phyloP scores from a whole-genome alignment of 495 filamentous ascomycete genomes.

The Penicillium malachiteum region DNA sequence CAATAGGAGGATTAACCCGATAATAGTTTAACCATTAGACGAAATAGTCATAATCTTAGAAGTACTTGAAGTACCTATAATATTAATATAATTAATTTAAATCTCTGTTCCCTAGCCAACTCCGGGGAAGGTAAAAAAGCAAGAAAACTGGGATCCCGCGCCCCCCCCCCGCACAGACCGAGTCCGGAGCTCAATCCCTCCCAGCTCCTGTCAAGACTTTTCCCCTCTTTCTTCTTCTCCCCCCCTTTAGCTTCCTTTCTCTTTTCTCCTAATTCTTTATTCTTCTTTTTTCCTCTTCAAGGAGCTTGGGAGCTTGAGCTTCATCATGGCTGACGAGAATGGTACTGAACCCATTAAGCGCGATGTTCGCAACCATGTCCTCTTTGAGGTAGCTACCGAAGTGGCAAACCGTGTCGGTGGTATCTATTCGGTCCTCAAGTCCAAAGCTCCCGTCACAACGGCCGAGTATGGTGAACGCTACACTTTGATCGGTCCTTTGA shows the following conservation, averaged over 20 bases:
- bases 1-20: no score
- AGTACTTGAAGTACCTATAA: no score
- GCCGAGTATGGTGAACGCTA: conserved; percentile 98
- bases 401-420: conserved; percentile 97
- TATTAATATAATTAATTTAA: no score
- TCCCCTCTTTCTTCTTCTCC: conserved; percentile 2
- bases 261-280: conserved; percentile 1
- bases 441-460: conserved; percentile 95
- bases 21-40: no score
- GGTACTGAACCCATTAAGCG: conserved; percentile 46
- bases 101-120: conserved; percentile 9
- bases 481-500: conserved; percentile 91
- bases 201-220: conserved; percentile 4
- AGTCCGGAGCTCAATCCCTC: conserved; percentile 20
- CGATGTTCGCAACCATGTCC: conserved; percentile 75
- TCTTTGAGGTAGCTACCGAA: conserved; percentile 96
- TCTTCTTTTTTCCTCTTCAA: neutral
- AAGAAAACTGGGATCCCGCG: conserved; percentile 12
- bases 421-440: conserved; percentile 99
- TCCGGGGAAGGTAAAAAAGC: neutral
- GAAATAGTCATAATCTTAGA: no score
- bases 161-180: conserved; percentile 30
- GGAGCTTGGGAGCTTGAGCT: neutral
- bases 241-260: conserved; percentile 10
- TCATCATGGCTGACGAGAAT: conserved; percentile 34